Evolutionary conservation across 257 asterid genomes (phyloP).

Genomic region (Nemophila menziesii): DNA sequence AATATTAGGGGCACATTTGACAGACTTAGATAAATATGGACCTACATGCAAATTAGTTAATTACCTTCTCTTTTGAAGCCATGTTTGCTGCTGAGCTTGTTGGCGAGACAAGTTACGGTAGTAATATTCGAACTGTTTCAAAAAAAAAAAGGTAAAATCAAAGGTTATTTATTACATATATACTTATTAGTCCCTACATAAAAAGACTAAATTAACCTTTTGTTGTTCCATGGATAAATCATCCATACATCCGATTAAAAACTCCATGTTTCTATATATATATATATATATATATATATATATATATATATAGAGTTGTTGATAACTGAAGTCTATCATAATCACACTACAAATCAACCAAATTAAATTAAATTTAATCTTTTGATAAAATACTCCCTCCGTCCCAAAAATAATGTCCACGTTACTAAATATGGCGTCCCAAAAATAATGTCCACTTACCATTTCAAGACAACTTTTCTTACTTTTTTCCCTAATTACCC

Average conservation of each 20-base stretch:
- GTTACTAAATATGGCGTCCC: too few relatives aligned
- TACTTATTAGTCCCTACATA: constrained; percentile 7
- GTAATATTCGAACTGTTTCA: constrained; percentile 72
- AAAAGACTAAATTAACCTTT: constrained; percentile 41
- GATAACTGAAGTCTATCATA: constrained; percentile 84
- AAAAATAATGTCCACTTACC: too few relatives aligned
- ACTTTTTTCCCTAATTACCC: too few relatives aligned
- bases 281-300: too few relatives aligned
- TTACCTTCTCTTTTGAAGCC: constrained; percentile 97
- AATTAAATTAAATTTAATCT: constrained; percentile 1
- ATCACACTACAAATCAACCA: constrained; percentile 44
- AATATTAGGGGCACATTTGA: too few relatives aligned
- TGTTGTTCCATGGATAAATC: constrained; percentile 93
- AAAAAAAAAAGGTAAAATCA: constrained; percentile 8
- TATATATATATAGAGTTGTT: constrained; percentile 57
- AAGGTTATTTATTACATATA: constrained; percentile 2
- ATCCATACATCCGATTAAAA: constrained; percentile 95
- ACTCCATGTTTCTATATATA: constrained; percentile 87
- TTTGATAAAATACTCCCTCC: too few relatives aligned
- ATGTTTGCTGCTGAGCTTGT: constrained; percentile 90
- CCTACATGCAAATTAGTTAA: too few relatives aligned
- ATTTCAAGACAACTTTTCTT: too few relatives aligned
- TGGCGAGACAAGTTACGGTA: constrained; percentile 92
- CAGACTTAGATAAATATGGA: too few relatives aligned
- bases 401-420: too few relatives aligned